Evolutionary conservation across 805 yeast genomes (phyloP), one percentile per base, ranked within the genome.

Genomic region (Candida hungchunana): DNA sequence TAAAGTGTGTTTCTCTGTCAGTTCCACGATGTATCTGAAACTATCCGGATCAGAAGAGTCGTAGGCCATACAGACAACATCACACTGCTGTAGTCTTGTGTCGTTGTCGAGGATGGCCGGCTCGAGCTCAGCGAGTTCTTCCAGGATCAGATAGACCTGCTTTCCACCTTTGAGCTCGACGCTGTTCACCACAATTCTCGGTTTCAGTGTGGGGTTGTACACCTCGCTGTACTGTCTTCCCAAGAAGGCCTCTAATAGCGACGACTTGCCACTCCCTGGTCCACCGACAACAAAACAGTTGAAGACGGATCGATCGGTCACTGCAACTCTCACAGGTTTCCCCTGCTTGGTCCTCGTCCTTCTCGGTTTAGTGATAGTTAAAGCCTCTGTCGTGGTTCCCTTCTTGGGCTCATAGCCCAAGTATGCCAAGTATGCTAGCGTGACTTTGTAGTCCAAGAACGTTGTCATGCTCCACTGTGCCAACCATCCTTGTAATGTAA

Each of bases 401-500:
- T 42, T 50, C 31, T 40, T 42, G 16, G 47, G 29, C 42, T 85
- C 95, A 53, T 82, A 90, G 0, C 98, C 99, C 37, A 93, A 69
- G 62, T 85, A 86, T 0, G 94, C 95, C 43, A 93, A 62, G 51
- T 90, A 93, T 33, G 87, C 94, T 33, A 93, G 69, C 0, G 97
- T 88, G 1, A 87, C 81, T 48, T 73, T 77, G 54, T 83, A 77
- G 50, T 89, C 95, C 20, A 93, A 63, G 47, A 77, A 88, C 0
- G 97, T 90, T 1, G 96, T 87, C 84, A 93, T 83, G 49, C 90
- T 82, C 99, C 99, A 93, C 53, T 90, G 97, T 0, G 98, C 98
- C 25, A 93, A 63, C 99, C 99, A 93, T 3, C 99, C 98, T 62
- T 94, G 98, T 18, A 93, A 60, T 0, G 97, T 87, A 4, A 93